phyloP scores from a whole-genome alignment of 805 yeast species.

The Jamesozyma hellenica region DNA sequence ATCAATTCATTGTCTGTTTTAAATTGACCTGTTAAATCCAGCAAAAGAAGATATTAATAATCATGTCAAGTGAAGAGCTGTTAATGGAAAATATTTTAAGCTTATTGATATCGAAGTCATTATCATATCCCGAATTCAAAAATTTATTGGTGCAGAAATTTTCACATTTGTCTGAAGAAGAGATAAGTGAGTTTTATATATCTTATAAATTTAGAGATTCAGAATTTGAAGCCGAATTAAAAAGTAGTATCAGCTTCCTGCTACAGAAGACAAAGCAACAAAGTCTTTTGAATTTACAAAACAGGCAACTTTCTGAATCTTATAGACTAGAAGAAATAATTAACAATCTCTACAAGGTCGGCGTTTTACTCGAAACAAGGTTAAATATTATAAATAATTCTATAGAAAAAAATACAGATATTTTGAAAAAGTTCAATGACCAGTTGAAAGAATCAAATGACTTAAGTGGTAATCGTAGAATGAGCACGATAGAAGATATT shows the following conservation, averaged over 20 bases:
- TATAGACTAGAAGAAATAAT: conserved; percentile 15
- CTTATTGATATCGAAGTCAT: neutral
- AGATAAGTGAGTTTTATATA: neutral
- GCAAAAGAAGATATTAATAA: no score
- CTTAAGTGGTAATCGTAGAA: no score
- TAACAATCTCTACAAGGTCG: conserved; percentile 12
- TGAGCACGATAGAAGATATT: neutral
- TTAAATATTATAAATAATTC: conserved; percentile 6
- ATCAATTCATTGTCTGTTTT: no score
- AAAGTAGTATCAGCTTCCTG: conserved; percentile 56
- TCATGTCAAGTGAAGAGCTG: neutral
- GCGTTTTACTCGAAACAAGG: conserved; percentile 9
- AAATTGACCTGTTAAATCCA: no score
- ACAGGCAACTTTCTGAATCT: conserved; percentile 8
- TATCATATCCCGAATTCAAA: neutral
- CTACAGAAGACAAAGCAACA: conserved; percentile 22
- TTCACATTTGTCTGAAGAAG: neutral
- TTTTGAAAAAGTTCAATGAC: conserved; percentile 5
- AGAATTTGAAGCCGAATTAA: neutral
- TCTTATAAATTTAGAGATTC: neutral
- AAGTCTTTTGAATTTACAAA: conserved; percentile 9
- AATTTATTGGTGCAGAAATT: neutral
- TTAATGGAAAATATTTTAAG: neutral
- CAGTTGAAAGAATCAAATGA: neutral
- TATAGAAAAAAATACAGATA: conserved; percentile 3